A percentile compares a stretch with the other conserved stretches of the same genome.
Conservation (phyloP, 306 rosid species). For the Albizia julibrissin region DNA sequence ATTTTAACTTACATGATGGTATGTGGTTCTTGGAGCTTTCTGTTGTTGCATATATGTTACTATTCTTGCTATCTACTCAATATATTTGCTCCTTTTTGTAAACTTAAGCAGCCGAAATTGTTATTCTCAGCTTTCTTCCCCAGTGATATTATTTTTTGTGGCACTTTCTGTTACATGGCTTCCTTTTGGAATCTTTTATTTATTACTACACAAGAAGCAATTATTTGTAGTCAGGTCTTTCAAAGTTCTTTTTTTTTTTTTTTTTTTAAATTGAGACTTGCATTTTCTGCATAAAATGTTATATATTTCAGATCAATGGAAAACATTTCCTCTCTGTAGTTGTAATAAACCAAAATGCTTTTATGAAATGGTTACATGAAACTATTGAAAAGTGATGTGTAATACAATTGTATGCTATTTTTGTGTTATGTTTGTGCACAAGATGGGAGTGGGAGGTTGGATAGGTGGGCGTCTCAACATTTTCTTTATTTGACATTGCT, state of each 20-base stretch:
- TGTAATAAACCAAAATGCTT: conserved; percentile 21
- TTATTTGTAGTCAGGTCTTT: not conserved
- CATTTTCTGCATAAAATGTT: not conserved
- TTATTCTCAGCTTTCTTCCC: not conserved
- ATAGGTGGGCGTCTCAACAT: not conserved
- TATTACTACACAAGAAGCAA: not conserved
- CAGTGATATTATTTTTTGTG: not conserved
- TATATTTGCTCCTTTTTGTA: not conserved
- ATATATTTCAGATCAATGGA: not conserved
- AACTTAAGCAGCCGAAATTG: not conserved
- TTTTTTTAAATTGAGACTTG: not conserved
- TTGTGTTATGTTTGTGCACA: not conserved
- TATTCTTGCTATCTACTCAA: not conserved
- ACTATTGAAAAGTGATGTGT: not conserved
- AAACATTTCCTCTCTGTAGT: not conserved
- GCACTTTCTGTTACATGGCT: not conserved
- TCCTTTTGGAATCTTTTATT: conserved; percentile 13
- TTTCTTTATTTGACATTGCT: not conserved
- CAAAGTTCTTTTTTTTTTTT: not conserved
- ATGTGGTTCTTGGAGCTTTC: not conserved
- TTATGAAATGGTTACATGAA: not conserved
- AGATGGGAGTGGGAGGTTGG: not conserved
- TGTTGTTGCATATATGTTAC: not conserved
- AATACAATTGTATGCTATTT: conserved; percentile 1
- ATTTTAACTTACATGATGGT: not conserved